Evolutionary conservation across 768 basidiomycete species (phyloP), one percentile per base, ranked within the genome.

Genomic region (Crassisporium funariophilum): DNA sequence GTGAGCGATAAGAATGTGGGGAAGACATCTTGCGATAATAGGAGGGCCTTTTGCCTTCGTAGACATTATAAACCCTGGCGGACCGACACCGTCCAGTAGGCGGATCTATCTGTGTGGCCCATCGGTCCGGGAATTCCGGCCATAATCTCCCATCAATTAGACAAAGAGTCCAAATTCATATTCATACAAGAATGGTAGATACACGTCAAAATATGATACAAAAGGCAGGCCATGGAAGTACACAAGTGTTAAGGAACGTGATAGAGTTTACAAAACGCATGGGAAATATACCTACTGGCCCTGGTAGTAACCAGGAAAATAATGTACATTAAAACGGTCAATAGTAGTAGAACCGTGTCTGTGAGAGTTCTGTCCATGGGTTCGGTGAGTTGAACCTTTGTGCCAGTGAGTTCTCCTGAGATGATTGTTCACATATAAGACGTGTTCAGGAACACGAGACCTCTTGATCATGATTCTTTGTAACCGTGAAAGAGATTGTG

Each of bases 381-480:
- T 33, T 19, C 31, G 42, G 31, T 20, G 15, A 10, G 42, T 15
- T 20, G 19, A 8, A 3, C 19, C 19, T 44, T 20, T 16, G 6
- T 29, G 24, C 15, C 17, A 11, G n/a, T 33, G 16, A 17, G 12
- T 19, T 31, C 23, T 31, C 43, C 23, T 36, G 17, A 44, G 13
- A 11, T 20, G 45, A 20, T 50, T 53, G 22, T 46, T 48, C 44
- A 73, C 33, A 43, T 63, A 55, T 7, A 71, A 47, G 7, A 69
- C 65, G 49, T 70, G 67, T 42, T 71, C 68, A 7, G 68, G 60
- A 29, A 50, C 47, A 35, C 65, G 62, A 4, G 63, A 44, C 47
- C 63, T 60, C 60, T 65, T 65, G 44, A 74, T 57, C 13, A 63
- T 49, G 23, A 75, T 62, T 45, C 62, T 66, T 29, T 55, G 58